A percentile compares a stretch with the other conserved stretches of the same genome.
Evolutionary conservation across 2,329 filamentous ascomycete genomes (phyloP).

Genomic region (Escovopsis sp.): DNA sequence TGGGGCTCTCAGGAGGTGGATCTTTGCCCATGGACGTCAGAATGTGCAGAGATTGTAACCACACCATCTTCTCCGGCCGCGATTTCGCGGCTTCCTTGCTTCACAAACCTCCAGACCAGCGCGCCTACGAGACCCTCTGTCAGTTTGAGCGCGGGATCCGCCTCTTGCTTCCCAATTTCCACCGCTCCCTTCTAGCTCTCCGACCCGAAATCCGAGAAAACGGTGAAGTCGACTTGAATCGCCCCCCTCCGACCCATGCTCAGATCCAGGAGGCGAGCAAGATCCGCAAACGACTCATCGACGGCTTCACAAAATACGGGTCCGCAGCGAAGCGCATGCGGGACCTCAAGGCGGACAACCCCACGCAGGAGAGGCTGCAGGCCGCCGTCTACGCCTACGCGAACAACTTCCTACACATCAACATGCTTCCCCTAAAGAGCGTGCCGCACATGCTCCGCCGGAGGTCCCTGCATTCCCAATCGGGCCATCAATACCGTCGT

Average conservation of each 20-base stretch:
- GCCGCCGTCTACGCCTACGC: slow-evolving; percentile 72
- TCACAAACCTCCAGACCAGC: slow-evolving; percentile 57
- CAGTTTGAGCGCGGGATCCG: slow-evolving; percentile 84
- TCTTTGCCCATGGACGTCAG: slow-evolving; percentile 66
- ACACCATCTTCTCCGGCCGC: slow-evolving; percentile 46
- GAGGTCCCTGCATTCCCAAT: slow-evolving; percentile 17
- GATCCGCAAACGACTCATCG: slow-evolving; percentile 76
- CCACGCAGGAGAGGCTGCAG: slow-evolving; percentile 61
- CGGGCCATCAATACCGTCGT: slow-evolving; percentile 6
- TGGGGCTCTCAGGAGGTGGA: slow-evolving; percentile 15
- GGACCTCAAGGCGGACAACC: slow-evolving; percentile 58
- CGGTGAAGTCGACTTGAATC: slow-evolving; percentile 22
- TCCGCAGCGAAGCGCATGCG: slow-evolving; percentile 66
- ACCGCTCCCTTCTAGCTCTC: slow-evolving; percentile 56
- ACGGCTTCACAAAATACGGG: slow-evolving; percentile 82
- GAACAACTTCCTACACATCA: slow-evolving; percentile 68
- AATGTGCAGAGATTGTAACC: slow-evolving; percentile 81
- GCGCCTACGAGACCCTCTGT: slow-evolving; percentile 66
- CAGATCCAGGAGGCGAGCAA: slow-evolving; percentile 79
- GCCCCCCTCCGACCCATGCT: slow-evolving; percentile 36
- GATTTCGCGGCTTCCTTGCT: slow-evolving; percentile 62
- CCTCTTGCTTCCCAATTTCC: slow-evolving; percentile 69
- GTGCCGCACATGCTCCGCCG: slow-evolving; percentile 50
- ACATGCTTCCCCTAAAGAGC: slow-evolving; percentile 78
- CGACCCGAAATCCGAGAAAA: slow-evolving; percentile 38